A percentile compares a stretch with the other conserved stretches of the same genome.
phyloP scores from a whole-genome alignment of 306 rosid genomes.

The Pueraria montana region DNA sequence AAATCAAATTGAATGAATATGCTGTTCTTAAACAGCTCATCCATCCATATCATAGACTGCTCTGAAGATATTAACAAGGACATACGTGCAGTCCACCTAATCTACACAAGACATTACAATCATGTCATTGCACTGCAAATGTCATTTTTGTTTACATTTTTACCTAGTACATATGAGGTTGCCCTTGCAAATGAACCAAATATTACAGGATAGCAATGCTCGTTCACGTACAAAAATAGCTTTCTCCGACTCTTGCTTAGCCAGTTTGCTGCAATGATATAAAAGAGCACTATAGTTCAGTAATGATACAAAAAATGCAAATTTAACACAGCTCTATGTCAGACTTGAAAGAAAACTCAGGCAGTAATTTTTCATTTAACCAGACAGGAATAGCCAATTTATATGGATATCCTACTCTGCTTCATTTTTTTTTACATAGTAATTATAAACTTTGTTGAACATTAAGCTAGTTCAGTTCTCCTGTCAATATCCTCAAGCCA shows the following conservation, averaged over 20 bases:
- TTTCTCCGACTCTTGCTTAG: conserved; percentile 64
- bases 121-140: not conserved
- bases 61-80: conserved; percentile 16
- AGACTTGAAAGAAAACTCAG: conserved; percentile 35
- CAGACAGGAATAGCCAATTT: not conserved
- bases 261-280: conserved; percentile 62
- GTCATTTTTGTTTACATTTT: conserved; percentile 15
- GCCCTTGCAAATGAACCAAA: conserved; percentile 82
- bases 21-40: conserved; percentile 15
- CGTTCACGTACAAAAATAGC: conserved; percentile 64
- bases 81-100: not conserved
- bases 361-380: conserved; percentile 35
- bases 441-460: conserved; percentile 16
- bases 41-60: conserved; percentile 15
- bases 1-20: conserved; percentile 27
- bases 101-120: conserved; percentile 27
- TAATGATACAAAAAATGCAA: conserved; percentile 25
- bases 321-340: not conserved
- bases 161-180: conserved; percentile 72
- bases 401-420: not conserved
- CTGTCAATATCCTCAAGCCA: conserved; percentile 15
- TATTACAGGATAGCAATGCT: conserved; percentile 69
- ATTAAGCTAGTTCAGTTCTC: conserved; percentile 27
- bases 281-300: conserved; percentile 33
- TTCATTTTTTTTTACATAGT: not conserved